A percentile compares a stretch with the other conserved stretches of the same genome.
These are phyloP conservation scores for Populus pruinosa DNA, from an alignment of 345 rosid genomes.

Conservation along the genomic window DNA sequence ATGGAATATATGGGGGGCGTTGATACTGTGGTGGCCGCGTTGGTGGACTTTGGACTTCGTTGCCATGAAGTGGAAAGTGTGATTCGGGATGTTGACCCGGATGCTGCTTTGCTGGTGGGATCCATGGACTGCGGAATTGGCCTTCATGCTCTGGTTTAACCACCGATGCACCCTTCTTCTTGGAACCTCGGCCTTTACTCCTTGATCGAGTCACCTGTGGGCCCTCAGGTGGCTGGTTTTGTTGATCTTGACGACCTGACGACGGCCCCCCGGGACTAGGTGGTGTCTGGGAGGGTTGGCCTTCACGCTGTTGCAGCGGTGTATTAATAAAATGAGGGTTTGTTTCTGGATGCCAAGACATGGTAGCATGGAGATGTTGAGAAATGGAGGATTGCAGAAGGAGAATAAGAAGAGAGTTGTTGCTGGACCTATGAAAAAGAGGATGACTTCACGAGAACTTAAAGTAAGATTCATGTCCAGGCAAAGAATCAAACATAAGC, in stretches of 20 bases:
- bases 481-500: conserved; percentile 61
- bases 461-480: conserved; percentile 57
- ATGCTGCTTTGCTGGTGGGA: neutral
- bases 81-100: neutral
- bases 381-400: conserved; percentile 3
- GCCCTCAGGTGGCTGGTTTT: neutral
- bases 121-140: conserved; percentile 9
- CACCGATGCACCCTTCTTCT: neutral
- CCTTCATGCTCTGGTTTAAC: conserved; percentile 8
- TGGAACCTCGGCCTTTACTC: conserved; percentile 1
- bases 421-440: conserved; percentile 18
- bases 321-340: conserved; percentile 50
- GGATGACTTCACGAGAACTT: conserved; percentile 60
- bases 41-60: conserved; percentile 5
- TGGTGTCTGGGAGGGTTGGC: conserved; percentile 2
- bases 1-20: too few relatives aligned
- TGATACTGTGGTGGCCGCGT: conserved; percentile 1
- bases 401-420: conserved; percentile 26
- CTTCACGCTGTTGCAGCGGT: conserved; percentile 6
- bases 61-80: neutral
- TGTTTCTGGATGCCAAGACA: conserved; percentile 47
- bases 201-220: conserved; percentile 3
- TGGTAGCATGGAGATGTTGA: conserved; percentile 12
- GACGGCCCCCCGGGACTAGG: neutral
- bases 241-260: neutral